Base-by-base conservation (phyloP, 192 early-diverging fungal genomes). In the Coemansia sp. region DNA sequence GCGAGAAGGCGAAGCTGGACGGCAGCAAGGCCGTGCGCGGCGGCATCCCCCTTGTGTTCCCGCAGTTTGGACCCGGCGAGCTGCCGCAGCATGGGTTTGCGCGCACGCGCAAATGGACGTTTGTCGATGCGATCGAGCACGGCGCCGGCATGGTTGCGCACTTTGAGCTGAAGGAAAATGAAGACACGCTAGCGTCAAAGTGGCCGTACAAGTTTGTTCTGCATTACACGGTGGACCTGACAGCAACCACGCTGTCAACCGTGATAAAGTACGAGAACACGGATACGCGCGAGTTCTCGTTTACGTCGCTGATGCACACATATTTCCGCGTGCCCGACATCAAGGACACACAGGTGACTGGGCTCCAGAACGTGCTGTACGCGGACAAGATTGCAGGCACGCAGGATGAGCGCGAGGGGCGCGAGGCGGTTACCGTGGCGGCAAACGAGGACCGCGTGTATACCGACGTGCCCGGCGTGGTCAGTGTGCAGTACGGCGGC, bases 21-120 rank as follows among this genome's bases (percentile, higher is more conserved):
- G 93, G 92, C 28, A 83, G 84, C 66, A 97, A 94, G 80, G 87
- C 93, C 1, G 89, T 97, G 54, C 94, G 96, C 31, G 94, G 89
- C 46, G 90, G 90, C 32, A 83, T 81, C 50, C 79, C 67, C 2
- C 48, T 79, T 29, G 78, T 83, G 34, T 85, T 75, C 27, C 81
- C 81, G 23, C 79, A 81, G 64, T 83, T 80, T 29, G 75, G 75
- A 2, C 67, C 65, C 4, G 79, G 79, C 46, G 55, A 40, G 21
- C 67, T 81, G 35, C 70, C 71, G 21, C 79, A 81, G 52, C 79
- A 81, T 34, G 79, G 79, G n/a, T 81, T 81, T 65, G 79, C 79
- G 6, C 73, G 79, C 38, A 73, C 66, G 6, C 56, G 58, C 38
- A 30, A 9, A 20, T 81, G 79, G 79, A 44, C 44, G 45, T 53